Conservation (phyloP, 441 rosid genomes). For the Arabidopsis lyrata region DNA sequence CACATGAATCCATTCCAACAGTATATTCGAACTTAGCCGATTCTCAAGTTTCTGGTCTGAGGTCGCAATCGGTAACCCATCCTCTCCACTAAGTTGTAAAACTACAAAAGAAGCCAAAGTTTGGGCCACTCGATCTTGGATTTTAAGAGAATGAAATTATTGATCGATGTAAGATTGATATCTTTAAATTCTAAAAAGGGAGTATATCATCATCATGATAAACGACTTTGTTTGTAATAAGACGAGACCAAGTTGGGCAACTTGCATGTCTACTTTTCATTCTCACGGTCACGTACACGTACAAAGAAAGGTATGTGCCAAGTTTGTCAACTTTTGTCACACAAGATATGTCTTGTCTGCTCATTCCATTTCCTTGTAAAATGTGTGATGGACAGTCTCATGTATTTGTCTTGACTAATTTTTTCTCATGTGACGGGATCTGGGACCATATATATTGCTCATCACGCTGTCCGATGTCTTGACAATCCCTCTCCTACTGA, state of each 20-base stretch:
- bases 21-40: conserved; percentile 32
- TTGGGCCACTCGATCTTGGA: conserved; percentile 31
- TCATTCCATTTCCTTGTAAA: conserved; percentile 15
- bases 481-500: background rate
- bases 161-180: conserved; percentile 20
- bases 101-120: conserved; percentile 16
- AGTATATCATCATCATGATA: conserved; percentile 32
- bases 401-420: conserved; percentile 9
- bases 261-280: conserved; percentile 41
- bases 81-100: conserved; percentile 33
- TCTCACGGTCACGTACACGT: conserved; percentile 33
- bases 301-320: conserved; percentile 35
- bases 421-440: too few species aligned
- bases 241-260: conserved; percentile 45
- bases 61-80: conserved; percentile 38
- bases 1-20: conserved; percentile 31
- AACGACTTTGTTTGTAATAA: conserved; percentile 33
- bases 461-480: background rate
- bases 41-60: conserved; percentile 21
- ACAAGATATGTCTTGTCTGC: conserved; percentile 34
- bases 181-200: conserved; percentile 2
- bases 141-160: background rate
- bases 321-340: conserved; percentile 35
- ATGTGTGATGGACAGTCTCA: conserved; percentile 15
- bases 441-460: background rate